Conservation (phyloP, 164 flowering plant genomes). For the Nymphaea thermarum region DNA sequence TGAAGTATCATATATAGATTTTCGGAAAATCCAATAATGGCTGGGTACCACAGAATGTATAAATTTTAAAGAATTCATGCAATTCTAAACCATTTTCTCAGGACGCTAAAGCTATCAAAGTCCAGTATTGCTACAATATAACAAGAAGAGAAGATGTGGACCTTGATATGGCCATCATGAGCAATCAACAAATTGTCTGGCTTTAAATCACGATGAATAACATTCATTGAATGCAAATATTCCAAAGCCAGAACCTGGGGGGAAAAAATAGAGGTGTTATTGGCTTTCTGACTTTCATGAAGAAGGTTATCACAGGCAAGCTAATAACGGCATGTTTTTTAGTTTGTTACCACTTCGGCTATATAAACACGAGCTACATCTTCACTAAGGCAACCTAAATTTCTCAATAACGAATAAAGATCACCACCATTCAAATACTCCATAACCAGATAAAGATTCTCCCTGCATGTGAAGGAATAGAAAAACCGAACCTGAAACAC, state of each 20-base stretch:
- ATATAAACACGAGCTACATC: slow-evolving; percentile 90
- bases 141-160: slow-evolving; percentile 18
- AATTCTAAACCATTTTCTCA: too few species aligned
- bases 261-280: too few species aligned
- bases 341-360: slow-evolving; percentile 70
- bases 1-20: too few species aligned
- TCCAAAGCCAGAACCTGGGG: slow-evolving; percentile 80
- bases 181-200: slow-evolving; percentile 96
- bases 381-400: slow-evolving; percentile 90
- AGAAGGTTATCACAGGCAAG: too few species aligned
- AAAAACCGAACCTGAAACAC: slow-evolving; percentile 21
- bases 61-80: too few species aligned
- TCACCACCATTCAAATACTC: slow-evolving; percentile 98
- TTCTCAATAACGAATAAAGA: slow-evolving; percentile 78
- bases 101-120: too few species aligned
- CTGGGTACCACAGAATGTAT: too few species aligned
- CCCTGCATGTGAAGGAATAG: slow-evolving; percentile 98
- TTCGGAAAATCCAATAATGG: too few species aligned
- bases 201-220: slow-evolving; percentile 92
- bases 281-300: too few species aligned
- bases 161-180: slow-evolving; percentile 98
- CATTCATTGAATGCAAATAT: slow-evolving; percentile 86
- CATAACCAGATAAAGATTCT: slow-evolving; percentile 97
- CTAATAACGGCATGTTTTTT: slow-evolving; percentile 6
- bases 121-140: too few species aligned